These are phyloP conservation scores for Xylaria longipes DNA, from an alignment of 495 filamentous ascomycete species.

Conservation along the genomic window DNA sequence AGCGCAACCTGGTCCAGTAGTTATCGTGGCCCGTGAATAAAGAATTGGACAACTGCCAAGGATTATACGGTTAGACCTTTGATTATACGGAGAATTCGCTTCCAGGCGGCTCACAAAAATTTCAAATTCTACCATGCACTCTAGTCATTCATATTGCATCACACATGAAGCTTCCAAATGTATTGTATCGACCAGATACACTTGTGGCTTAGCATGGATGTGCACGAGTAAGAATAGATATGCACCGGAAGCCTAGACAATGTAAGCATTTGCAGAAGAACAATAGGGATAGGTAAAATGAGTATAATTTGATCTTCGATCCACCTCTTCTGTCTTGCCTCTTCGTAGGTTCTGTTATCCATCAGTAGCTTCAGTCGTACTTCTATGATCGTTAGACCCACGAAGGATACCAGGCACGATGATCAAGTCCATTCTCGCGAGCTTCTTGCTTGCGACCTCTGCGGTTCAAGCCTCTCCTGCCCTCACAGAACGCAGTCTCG, in stretches of 20 bases:
- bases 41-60: not conserved
- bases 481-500: slow-evolving; percentile 13
- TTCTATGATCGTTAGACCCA: not conserved
- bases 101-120: not conserved
- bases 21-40: not conserved
- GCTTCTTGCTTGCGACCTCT: slow-evolving; percentile 19
- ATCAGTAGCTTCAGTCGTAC: not conserved
- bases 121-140: slow-evolving; percentile 16
- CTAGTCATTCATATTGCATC: not conserved
- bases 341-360: not conserved
- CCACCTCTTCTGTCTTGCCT: not conserved
- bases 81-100: slow-evolving; percentile 1
- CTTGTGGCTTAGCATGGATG: not conserved
- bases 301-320: slow-evolving; percentile 3
- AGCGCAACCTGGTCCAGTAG: not conserved
- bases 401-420: not conserved
- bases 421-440: slow-evolving; percentile 15
- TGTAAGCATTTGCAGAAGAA: not conserved
- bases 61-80: slow-evolving; percentile 10
- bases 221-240: not conserved
- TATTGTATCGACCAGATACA: not conserved
- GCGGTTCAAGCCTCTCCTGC: slow-evolving; percentile 20
- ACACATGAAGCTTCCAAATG: slow-evolving; percentile 8
- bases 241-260: not conserved
- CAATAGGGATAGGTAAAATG: not conserved